Base-by-base conservation (phyloP, 306 rosid genomes). In the Rosa chinensis region DNA sequence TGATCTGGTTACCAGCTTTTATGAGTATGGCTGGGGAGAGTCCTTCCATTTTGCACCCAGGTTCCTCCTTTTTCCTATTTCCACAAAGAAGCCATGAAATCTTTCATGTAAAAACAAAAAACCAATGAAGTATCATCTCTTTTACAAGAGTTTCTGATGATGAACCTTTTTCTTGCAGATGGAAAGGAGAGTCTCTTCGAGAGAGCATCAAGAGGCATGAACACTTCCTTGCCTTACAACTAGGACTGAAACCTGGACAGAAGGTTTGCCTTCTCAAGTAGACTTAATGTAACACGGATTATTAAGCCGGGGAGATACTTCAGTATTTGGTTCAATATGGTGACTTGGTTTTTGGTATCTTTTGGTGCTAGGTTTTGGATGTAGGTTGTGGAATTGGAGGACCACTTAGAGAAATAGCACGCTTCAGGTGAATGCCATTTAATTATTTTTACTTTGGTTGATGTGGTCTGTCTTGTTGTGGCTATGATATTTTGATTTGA, bases 1-100 rank as follows among this genome's bases (percentile, higher is more conserved):
- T 81, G 98, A 94, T 85, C 92, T 94, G 66, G 94, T 83, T 43
- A 94, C 98, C 68, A 89, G 97, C 90, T 94, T 94, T 84, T 94
- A 94, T 85, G 98, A 94, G 83, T 94, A 89, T 78, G 98, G 98
- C 77, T 94, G 98, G 98, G 98, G 98, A 52, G 97, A 90, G 81
- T 94, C 98, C 43, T 94, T 94, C 86, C 98, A 94, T 89, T 94
- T 94, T 88, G 98, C 98, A 32, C 89, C 79, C 67, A 91, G 98
- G 97, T 92, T 39, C 63, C 23, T n/a, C 32, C 7, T 76, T 44
- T 66, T 59, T 13, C 8, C 37, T 35, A 40, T 21, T 48, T 56
- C 67, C 32, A 47, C 4, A 10, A 10, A 23, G 44, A 32, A 66
- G 25, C 10, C 13, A 16, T 66, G 47, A 42, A 18, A 37, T 39